Evolutionary conservation across 148 eudicot species (phyloP).

Genomic region (Persicaria tinctoria): DNA sequence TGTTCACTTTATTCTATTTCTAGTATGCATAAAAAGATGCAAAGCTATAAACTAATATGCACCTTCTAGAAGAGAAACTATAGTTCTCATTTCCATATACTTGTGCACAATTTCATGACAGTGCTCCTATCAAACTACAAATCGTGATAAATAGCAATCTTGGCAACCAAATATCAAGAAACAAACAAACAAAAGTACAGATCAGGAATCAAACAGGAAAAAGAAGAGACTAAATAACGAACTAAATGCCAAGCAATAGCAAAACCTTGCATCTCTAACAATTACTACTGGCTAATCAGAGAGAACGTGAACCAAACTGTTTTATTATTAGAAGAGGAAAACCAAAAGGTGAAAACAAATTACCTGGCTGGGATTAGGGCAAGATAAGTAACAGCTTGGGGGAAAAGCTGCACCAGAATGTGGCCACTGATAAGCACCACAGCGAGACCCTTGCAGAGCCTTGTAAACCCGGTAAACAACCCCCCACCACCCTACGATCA

Average conservation of each 20-base stretch:
- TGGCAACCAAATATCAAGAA: not conserved
- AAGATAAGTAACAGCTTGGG: constrained; percentile 59
- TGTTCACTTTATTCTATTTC: no score
- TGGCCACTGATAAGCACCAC: constrained; percentile 68
- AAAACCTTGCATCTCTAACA: not conserved
- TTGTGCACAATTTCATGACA: not conserved
- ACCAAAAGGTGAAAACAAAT: not conserved
- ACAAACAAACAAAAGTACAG: not conserved
- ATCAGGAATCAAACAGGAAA: not conserved
- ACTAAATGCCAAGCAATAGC: not conserved
- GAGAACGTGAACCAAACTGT: not conserved
- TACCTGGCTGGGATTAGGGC: constrained; percentile 94
- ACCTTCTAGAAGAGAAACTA: not conserved
- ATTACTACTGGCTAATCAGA: not conserved
- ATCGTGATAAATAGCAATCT: not conserved
- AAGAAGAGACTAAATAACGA: not conserved
- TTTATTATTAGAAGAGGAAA: not conserved
- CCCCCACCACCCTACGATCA: constrained; percentile 39
- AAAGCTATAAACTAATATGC: not conserved
- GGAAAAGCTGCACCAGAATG: constrained; percentile 69
- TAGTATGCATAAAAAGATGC: no score
- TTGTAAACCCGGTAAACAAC: constrained; percentile 57
- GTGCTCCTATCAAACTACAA: not conserved
- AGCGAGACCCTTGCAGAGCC: constrained; percentile 81
- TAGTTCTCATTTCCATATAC: not conserved